Evolutionary conservation across 768 basidiomycete species (phyloP), one percentile per base, ranked within the genome.

Genomic region (Mycena metata): DNA sequence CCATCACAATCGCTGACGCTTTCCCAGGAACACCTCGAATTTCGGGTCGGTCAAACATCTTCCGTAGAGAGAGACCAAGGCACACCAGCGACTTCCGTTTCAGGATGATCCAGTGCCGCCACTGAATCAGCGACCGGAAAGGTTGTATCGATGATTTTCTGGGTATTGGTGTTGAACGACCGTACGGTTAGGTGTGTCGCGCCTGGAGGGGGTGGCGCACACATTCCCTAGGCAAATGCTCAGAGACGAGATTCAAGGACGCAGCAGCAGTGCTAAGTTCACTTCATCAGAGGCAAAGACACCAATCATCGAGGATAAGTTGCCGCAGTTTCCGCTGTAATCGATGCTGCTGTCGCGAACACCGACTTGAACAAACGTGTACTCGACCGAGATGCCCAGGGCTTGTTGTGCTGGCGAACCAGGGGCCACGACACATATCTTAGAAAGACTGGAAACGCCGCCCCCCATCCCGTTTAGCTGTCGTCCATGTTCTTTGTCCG

Each of bases 381-480:
- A 94, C 70, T 91, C 90, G 21, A 87, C 86, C 56, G 91, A 87
- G 45, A 88, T 81, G 19, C 85, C 86, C 21, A 78, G 61, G 1
- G 79, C 77, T 57, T 76, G 74, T 62, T 86, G 86, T 13, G 76
- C 78, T 2, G 77, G 73, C 0, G 86, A 82, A 8, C 90, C 83
- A 49, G 82, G 64, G 9, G 84, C 86, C 3, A 94, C 88, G 51
- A 94, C 85, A 71, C 87, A 88, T 17, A 93, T 86, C 75, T 95
- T 95, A 41, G 91, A 92, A 8, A 92, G 83, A 64, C 90, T 91
- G 17, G 90, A 91, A 11, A 91, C 79, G 5, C 93, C 93, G 8
- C 93, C 91, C 11, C 93, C 93, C 90, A 94, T 92, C 13, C 93
- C 93, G 70, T 95, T 89, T 16, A 94, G 82, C 77, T 95, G 93